Evolutionary conservation across 192 early-diverging fungal species (phyloP).

Genomic region (Coemansia umbellata): DNA sequence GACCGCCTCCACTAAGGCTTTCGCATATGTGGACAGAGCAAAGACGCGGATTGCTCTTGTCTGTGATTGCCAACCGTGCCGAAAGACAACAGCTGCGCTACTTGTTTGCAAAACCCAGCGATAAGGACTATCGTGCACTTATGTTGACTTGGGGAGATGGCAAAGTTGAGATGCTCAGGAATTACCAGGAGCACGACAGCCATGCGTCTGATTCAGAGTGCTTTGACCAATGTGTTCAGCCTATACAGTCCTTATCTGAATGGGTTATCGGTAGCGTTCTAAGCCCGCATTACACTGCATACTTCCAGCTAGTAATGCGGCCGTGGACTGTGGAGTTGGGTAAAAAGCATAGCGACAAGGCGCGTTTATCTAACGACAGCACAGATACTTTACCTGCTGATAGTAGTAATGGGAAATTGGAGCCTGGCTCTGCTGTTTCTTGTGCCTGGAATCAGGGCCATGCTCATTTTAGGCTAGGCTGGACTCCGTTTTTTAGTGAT

Average conservation of each 20-base stretch:
- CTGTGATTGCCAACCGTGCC: constrained; percentile 44
- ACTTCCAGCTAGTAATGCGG: constrained; percentile 41
- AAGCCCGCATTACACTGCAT: constrained; percentile 47
- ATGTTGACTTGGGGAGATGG: constrained; percentile 51
- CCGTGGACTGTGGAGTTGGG: constrained; percentile 32
- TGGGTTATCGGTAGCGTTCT: constrained; percentile 45
- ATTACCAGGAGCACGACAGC: constrained; percentile 28
- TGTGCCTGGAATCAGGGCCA: constrained; percentile 45
- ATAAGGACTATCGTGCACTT: constrained; percentile 47
- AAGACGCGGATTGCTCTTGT: constrained; percentile 34
- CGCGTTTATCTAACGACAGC: not conserved
- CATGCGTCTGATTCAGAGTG: constrained; percentile 3
- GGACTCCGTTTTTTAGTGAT: constrained; percentile 48
- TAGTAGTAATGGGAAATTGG: not conserved
- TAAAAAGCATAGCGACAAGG: constrained; percentile 4
- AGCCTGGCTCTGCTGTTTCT: constrained; percentile 13
- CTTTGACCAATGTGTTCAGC: constrained; percentile 38
- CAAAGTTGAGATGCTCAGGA: constrained; percentile 47
- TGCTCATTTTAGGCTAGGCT: constrained; percentile 42
- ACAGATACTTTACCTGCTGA: no score
- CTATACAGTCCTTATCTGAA: constrained; percentile 7
- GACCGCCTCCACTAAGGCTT: constrained; percentile 36
- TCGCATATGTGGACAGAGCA: constrained; percentile 40
- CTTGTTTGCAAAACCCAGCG: constrained; percentile 46
- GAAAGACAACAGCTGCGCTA: constrained; percentile 53